Base-by-base conservation (phyloP, 75 land plant species). In the Sequoia sempervirens region DNA sequence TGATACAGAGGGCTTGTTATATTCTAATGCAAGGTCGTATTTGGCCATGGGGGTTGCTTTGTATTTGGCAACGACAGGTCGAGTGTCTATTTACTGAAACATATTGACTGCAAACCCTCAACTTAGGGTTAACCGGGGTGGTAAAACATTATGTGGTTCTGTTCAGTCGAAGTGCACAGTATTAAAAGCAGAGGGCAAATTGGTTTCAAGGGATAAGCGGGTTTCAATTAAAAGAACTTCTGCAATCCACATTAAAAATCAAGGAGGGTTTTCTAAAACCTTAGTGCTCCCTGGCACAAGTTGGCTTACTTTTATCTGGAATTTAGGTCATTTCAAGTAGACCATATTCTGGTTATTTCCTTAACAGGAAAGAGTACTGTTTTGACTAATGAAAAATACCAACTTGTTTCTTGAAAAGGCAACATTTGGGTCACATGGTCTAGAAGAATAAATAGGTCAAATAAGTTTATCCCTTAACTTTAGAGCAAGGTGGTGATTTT, bases 101-200 rank as follows among this genome's bases (percentile, higher is more conserved):
- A 45, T 12, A 78, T 30, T 45, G 12, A 20, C 45, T n/a, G 52
- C 23, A 45, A 78, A 43, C 13, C 80, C 11, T 40, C n/a, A 3
- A 45, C 13, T 78, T 78, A 78, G 80, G 80, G 80, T 78, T 78
- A 78, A 45, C 32, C n/a, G 12, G 52, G 80, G 80, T 3, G 12
- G 46, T 26, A 12, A 28, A 30, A 70, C 8, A 26, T 43, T 43
- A 26, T 26, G 28, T 78, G 78, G 43, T 10, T 10, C 45, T 26
- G 46, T 26, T 78, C 50, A 26, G 50, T 12, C 13, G 80, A 20
- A 78, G 80, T 40, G 30, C 2, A 43, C n/a, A 45, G 13, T 11
- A 40, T 26, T n/a, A 26, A n/a, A 18, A 38, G 3, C 28, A 78
- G 80, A 45, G 47, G 7, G 20, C 14, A 10, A 43, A n/a, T 78